Base-by-base conservation (phyloP, 225 moss, liverwort and hornwort species). In the Anthoceros angustus region DNA sequence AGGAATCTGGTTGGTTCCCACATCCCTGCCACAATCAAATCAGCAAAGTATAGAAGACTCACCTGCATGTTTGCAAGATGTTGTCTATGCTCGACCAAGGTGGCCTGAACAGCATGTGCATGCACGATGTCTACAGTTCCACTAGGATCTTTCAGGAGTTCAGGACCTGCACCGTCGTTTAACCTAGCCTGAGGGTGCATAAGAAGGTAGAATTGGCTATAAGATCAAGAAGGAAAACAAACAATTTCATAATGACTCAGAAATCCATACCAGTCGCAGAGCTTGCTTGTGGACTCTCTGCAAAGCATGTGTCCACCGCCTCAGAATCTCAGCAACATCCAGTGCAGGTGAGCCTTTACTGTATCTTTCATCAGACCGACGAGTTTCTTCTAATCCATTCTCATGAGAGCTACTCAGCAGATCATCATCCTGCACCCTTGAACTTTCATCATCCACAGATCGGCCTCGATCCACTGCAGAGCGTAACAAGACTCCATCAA, bases 291-390 rank as follows among this genome's bases (percentile, higher is more conserved):
- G 90, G 67, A 95, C 82, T 48, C 84, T 78, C 70, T 90, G 86
- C 70, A 95, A 80, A 48, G 86, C 90, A 82, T 95, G 90, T 55
- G 86, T 95, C 94, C 94, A 95, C 42, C 94, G 90, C 66, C 94
- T 81, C 62, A 95, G 74, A 61, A 95, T 78, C 73, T 95, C 94
- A 43, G 88, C 94, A 5, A 95, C 85, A 75, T 95, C 94, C 69
- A 95, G 74, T 66, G 90, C 87, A 8, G 90, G 82, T 62, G 75
- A 77, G 74, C 83, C 69, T 77, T 88, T 95, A n/a, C 80, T 79
- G 42, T 84, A 75, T 75, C 83, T 86, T 49, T 90, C 94, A 73
- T 94, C 93, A 62, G 43, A 79, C 72, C 70, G 72, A 42, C 68
- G 68, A 24, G 72, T 62, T 64, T 73, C 63, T 25, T 72, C 76